Percentiles rank a stretch among this genome's conserved stretches.
Evolutionary conservation across 2,329 filamentous ascomycete species (phyloP).

Genomic region (Lomentospora prolificans): DNA sequence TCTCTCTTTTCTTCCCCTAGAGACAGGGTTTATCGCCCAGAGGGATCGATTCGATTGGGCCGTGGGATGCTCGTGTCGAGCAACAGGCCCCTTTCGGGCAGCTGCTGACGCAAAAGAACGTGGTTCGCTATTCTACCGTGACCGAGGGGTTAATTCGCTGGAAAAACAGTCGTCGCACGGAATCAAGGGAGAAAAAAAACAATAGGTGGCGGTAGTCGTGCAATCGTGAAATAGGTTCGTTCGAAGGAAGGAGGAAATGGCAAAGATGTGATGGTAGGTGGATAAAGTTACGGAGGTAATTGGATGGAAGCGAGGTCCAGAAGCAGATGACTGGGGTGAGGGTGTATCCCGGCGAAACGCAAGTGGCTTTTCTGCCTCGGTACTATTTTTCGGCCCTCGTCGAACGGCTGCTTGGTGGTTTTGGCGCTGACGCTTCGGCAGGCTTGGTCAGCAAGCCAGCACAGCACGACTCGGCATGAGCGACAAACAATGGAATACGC

Average conservation of each 20-base stretch:
- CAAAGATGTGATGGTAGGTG: neutral
- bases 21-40: neutral
- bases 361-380: slow-evolving; percentile 6
- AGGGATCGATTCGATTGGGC: neutral
- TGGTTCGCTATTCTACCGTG: neutral
- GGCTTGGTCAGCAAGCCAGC: neutral
- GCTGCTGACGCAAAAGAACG: neutral
- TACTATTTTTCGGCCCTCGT: slow-evolving; percentile 5
- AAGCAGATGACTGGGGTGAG: neutral
- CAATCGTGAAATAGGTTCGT: neutral
- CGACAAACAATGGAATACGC: neutral
- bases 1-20: neutral
- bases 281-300: neutral
- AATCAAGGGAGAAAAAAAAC: neutral
- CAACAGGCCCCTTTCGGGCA: slow-evolving; percentile 1
- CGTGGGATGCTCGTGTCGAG: neutral
- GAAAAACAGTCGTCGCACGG: neutral
- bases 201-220: neutral
- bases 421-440: neutral
- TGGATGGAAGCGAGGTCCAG: slow-evolving; percentile 4
- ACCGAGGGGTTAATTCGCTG: neutral
- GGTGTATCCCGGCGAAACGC: neutral
- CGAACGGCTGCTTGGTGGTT: neutral
- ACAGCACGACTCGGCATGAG: neutral
- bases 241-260: neutral